Evolutionary conservation across 345 rosid species (phyloP), one percentile per base, ranked within the genome.

Genomic region (Ceriops decandra): DNA sequence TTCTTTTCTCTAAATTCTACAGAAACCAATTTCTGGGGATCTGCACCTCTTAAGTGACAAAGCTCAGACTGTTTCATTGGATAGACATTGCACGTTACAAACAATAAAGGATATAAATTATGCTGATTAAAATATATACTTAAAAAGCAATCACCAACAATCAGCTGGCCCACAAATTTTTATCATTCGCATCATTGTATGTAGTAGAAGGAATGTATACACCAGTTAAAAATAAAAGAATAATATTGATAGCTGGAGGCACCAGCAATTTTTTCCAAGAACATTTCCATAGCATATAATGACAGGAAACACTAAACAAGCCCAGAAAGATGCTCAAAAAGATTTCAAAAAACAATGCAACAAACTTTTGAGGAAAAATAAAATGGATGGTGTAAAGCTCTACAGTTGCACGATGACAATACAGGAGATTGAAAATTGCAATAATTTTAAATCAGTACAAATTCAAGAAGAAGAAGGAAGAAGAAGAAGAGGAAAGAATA

Each of bases 1-100:
- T 22, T 22, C 24, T 22, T 22, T 22, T 22, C 24, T 22, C 24
- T 22, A 22, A 22, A 22, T 22, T 22, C 0, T 22, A 22, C 24
- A 24, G 81, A 76, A 58, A 84, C 80, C 71, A 91, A 62, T 68
- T 81, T 80, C 31, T 51, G 71, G 20, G 91, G 82, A 82, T 86
- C 88, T 60, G 87, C 90, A 61, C 77, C 86, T 17, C 76, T 75
- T 73, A 93, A 79, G 79, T 88, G 81, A 79, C 98, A 93, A 57
- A 69, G 88, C 62, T 82, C 87, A 72, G 99, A 91, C 97, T 95
- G 88, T 54, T 54, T 4, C 83, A 80, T 59, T 10, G 35, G 47
- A 32, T 70, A 76, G 31, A 31, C n/a, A 13, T 60, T 66, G 64
- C 33, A 67, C 52, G 62, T 76, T 31, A 74, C 20, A 9, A 54